A percentile compares a stretch with the other conserved stretches of the same genome.
Conservation (phyloP, 768 basidiomycete species). For the Jaapia argillacea region DNA sequence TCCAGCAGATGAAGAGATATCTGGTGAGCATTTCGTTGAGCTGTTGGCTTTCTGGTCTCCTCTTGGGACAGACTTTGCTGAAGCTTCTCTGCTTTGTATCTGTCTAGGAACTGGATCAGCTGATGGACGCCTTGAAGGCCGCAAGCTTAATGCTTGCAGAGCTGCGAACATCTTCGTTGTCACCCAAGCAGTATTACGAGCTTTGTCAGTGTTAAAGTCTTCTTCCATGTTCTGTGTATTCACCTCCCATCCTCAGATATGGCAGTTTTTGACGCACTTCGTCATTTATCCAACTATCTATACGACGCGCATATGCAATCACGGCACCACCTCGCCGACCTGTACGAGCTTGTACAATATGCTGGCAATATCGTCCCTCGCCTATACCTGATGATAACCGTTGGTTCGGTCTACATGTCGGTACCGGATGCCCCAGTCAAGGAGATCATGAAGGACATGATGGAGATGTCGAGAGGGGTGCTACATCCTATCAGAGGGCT, state of each 20-base stretch:
- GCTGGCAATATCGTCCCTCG: conserved; percentile 94
- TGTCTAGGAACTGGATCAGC: conserved; percentile 94
- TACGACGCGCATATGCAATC: conserved; percentile 90
- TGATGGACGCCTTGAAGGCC: conserved; percentile 98
- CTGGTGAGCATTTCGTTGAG: conserved; percentile 47
- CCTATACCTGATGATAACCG: conserved; percentile 97
- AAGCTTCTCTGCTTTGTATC: conserved; percentile 1
- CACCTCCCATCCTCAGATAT: conserved; percentile 54
- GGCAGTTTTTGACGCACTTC: conserved; percentile 95
- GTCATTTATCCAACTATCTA: conserved; percentile 92
- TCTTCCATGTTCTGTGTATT: neutral
- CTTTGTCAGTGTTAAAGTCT: conserved; percentile 47
- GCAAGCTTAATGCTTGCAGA: conserved; percentile 98
- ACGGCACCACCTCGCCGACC: conserved; percentile 92
- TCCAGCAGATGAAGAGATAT: conserved; percentile 91
- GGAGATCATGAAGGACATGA: conserved; percentile 99
- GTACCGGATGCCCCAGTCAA: conserved; percentile 94
- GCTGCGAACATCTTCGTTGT: conserved; percentile 84
- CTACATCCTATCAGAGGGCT: conserved; percentile 95
- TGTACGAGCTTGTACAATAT: conserved; percentile 99
- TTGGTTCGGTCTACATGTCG: conserved; percentile 99
- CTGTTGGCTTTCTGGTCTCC: conserved; percentile 8
- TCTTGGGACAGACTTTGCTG: neutral
- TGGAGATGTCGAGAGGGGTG: conserved; percentile 98
- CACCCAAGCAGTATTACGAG: conserved; percentile 98